Percentiles rank a stretch among this genome's conserved stretches.
Conservation (phyloP, 1,139 yeast genomes). For the Pichia sp. region DNA sequence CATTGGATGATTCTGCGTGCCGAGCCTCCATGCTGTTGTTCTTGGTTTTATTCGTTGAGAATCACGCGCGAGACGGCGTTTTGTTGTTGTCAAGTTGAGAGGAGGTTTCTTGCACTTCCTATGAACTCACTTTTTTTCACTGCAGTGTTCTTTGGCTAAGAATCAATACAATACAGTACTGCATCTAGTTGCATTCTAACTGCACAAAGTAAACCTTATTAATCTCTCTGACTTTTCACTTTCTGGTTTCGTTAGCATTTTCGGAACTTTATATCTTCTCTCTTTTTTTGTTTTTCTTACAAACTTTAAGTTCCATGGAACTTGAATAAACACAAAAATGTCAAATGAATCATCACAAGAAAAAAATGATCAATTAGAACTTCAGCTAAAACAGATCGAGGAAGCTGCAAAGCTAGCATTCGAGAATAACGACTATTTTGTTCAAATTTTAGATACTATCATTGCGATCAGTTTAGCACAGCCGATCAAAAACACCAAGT, state of each 20-base stretch:
- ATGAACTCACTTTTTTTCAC: background rate
- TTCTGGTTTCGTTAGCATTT: background rate
- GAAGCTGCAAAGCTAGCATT: slow-evolving; percentile 26
- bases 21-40: too few relatives aligned
- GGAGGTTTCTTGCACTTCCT: too few relatives aligned
- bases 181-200: background rate
- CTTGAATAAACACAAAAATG: background rate
- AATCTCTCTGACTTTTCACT: background rate
- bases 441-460: slow-evolving; percentile 24
- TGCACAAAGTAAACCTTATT: background rate
- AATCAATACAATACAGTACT: background rate
- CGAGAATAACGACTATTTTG: slow-evolving; percentile 22
- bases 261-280: background rate
- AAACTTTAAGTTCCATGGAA: background rate
- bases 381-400: slow-evolving; percentile 18
- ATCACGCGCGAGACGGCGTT: too few relatives aligned
- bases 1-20: too few relatives aligned
- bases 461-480: slow-evolving; percentile 22
- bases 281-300: background rate
- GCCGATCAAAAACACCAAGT: slow-evolving; percentile 14
- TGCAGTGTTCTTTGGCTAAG: background rate
- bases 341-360: background rate
- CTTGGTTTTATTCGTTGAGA: too few relatives aligned
- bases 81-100: too few relatives aligned
- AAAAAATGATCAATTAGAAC: background rate